These are phyloP conservation scores for Coffea eugenioides DNA, from an alignment of 257 asterid species.

Conservation along the genomic window DNA sequence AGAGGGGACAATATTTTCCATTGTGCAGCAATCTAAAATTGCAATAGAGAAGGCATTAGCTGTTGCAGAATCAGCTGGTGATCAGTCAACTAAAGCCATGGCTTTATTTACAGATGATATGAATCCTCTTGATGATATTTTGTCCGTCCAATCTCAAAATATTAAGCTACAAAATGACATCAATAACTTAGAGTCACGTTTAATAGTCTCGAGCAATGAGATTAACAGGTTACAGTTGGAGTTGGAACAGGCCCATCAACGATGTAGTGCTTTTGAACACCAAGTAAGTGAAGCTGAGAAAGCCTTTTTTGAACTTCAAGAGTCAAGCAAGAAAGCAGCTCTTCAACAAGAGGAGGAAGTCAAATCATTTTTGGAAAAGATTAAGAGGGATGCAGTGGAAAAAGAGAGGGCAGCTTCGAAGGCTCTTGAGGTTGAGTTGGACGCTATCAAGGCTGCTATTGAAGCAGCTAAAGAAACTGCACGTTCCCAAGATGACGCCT, in stretches of 20 bases:
- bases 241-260: conserved; percentile 29
- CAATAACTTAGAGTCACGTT: conserved; percentile 29
- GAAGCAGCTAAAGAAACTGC: conserved; percentile 42
- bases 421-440: conserved; percentile 39
- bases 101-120: conserved; percentile 28
- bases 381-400: conserved; percentile 36
- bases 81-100: conserved; percentile 33
- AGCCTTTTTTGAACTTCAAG: conserved; percentile 36
- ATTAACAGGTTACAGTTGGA: conserved; percentile 30
- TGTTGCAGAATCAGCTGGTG: conserved; percentile 38
- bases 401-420: conserved; percentile 35
- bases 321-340: conserved; percentile 31
- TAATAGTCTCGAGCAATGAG: conserved; percentile 22
- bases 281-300: conserved; percentile 32
- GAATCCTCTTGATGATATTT: conserved; percentile 28
- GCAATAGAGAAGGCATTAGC: conserved; percentile 45
- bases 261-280: conserved; percentile 25
- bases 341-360: conserved; percentile 36
- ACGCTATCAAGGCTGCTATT: conserved; percentile 33
- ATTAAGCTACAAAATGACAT: conserved; percentile 29
- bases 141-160: conserved; percentile 27
- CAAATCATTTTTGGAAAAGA: conserved; percentile 34
- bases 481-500: conserved; percentile 30
- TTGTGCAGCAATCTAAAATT: conserved; percentile 36
- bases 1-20: conserved; percentile 31